Conservation (phyloP, 345 rosid genomes). For the Crucihimalaya himalaica region DNA sequence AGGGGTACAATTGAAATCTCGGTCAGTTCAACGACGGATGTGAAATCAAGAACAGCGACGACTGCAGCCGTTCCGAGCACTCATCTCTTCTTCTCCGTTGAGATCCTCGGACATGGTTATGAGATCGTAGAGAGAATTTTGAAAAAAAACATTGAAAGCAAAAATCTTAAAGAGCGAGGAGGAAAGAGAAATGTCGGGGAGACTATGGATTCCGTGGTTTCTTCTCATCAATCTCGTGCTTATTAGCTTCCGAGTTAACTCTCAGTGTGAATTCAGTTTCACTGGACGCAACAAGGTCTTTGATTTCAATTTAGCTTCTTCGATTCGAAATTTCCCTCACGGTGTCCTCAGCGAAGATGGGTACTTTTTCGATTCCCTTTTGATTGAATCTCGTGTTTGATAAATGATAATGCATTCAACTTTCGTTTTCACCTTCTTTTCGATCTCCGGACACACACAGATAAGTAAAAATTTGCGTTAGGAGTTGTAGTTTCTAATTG, state of each 20-base stretch:
- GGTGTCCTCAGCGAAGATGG: slow-evolving; percentile 98
- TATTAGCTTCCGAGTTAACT: slow-evolving; percentile 41
- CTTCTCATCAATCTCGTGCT: slow-evolving; percentile 38
- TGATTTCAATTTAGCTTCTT: slow-evolving; percentile 72
- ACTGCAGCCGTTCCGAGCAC: slow-evolving; percentile 26
- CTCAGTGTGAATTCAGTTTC: slow-evolving; percentile 69
- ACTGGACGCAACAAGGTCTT: slow-evolving; percentile 51
- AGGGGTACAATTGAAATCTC: not conserved
- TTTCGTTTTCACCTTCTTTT: not conserved
- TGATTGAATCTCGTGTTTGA: slow-evolving; percentile 8
- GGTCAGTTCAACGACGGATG: slow-evolving; percentile 22
- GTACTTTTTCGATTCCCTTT: slow-evolving; percentile 43
- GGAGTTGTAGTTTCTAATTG: not conserved
- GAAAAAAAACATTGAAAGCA: not conserved
- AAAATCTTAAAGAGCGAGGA: not conserved
- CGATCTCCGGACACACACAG: not conserved
- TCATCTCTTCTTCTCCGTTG: slow-evolving; percentile 26
- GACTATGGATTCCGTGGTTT: slow-evolving; percentile 34
- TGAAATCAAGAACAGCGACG: not conserved
- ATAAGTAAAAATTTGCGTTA: not conserved
- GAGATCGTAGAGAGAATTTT: slow-evolving; percentile 15
- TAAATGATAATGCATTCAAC: not conserved
- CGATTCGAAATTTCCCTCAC: slow-evolving; percentile 67
- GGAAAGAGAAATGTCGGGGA: slow-evolving; percentile 9
- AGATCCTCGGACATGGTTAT: slow-evolving; percentile 18